A percentile compares a stretch with the other conserved stretches of the same genome.
Conservation (phyloP, 2,329 filamentous ascomycete genomes). For the Chrysosporium keratinophilum region DNA sequence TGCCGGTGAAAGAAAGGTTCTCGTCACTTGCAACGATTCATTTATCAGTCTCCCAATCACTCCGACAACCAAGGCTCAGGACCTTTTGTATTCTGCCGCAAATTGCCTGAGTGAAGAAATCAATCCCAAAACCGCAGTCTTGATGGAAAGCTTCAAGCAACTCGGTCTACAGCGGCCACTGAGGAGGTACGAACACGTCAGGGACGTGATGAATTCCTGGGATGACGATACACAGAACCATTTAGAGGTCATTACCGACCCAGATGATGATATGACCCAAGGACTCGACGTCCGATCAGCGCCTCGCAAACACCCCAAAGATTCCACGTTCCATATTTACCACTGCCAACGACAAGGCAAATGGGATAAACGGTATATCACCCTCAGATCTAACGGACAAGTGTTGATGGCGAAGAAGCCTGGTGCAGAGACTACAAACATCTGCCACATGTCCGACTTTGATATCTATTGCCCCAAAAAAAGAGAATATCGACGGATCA, state of each 20-base stretch:
- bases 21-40: conserved; percentile 60
- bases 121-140: conserved; percentile 53
- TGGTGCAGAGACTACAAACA: conserved; percentile 51
- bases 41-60: conserved; percentile 62
- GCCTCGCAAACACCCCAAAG: conserved; percentile 52
- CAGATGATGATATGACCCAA: conserved; percentile 44
- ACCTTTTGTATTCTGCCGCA: conserved; percentile 60
- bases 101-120: conserved; percentile 55
- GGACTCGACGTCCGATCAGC: conserved; percentile 55
- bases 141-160: conserved; percentile 65
- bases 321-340: conserved; percentile 61
- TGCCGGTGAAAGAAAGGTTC: conserved; percentile 62
- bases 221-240: conserved; percentile 68
- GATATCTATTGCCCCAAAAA: conserved; percentile 75
- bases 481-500: conserved; percentile 59
- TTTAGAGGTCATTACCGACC: conserved; percentile 54
- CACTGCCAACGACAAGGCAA: conserved; percentile 73
- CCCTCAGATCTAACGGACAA: conserved; percentile 63
- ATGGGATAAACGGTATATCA: conserved; percentile 79
- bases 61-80: conserved; percentile 60
- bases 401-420: conserved; percentile 60
- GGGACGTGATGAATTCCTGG: conserved; percentile 89
- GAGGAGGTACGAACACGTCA: conserved; percentile 73
- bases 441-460: conserved; percentile 85
- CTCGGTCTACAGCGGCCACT: conserved; percentile 73